phyloP scores from a whole-genome alignment of 164 flowering plant genomes.

The Macadamia tetraphylla region DNA sequence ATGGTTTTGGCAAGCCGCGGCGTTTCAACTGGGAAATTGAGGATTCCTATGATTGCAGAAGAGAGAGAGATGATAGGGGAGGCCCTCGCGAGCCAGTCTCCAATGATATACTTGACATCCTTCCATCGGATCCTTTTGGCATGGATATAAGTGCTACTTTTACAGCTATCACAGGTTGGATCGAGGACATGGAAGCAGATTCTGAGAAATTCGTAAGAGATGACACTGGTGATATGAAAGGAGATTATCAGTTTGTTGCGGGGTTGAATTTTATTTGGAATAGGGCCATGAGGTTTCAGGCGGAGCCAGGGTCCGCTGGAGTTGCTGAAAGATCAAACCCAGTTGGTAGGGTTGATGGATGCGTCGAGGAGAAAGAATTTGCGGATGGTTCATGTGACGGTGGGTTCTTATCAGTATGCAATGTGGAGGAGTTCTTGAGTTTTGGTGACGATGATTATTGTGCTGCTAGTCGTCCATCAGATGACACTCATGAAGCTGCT shows the following conservation, averaged over 20 bases:
- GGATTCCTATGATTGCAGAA: slow-evolving; percentile 34
- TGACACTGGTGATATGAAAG: slow-evolving; percentile 19
- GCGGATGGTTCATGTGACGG: slow-evolving; percentile 13
- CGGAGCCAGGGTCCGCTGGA: slow-evolving; percentile 21
- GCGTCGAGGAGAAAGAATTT: slow-evolving; percentile 17
- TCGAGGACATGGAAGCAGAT: slow-evolving; percentile 63
- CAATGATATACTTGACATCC: slow-evolving; percentile 55
- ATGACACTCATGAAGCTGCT: slow-evolving; percentile 5
- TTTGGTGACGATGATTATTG: slow-evolving; percentile 13
- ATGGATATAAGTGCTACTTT: slow-evolving; percentile 73
- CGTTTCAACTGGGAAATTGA: slow-evolving; percentile 28
- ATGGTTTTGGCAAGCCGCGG: slow-evolving; percentile 27
- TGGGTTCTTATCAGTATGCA: slow-evolving; percentile 19
- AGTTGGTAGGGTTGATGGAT: slow-evolving; percentile 15
- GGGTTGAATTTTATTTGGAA: slow-evolving; percentile 52
- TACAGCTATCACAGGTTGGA: slow-evolving; percentile 67
- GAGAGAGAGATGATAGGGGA: slow-evolving; percentile 32
- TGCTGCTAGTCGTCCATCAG: not conserved
- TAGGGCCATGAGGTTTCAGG: slow-evolving; percentile 43
- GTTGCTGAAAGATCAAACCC: slow-evolving; percentile 10
- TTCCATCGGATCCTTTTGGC: slow-evolving; percentile 94
- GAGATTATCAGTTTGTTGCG: slow-evolving; percentile 40
- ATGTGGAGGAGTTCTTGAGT: slow-evolving; percentile 21
- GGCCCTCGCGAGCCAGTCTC: slow-evolving; percentile 35
- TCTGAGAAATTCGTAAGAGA: slow-evolving; percentile 25